Evolutionary conservation across 805 yeast species (phyloP), one percentile per base, ranked within the genome.

Genomic region (Cyberlindnera galapagoensis): DNA sequence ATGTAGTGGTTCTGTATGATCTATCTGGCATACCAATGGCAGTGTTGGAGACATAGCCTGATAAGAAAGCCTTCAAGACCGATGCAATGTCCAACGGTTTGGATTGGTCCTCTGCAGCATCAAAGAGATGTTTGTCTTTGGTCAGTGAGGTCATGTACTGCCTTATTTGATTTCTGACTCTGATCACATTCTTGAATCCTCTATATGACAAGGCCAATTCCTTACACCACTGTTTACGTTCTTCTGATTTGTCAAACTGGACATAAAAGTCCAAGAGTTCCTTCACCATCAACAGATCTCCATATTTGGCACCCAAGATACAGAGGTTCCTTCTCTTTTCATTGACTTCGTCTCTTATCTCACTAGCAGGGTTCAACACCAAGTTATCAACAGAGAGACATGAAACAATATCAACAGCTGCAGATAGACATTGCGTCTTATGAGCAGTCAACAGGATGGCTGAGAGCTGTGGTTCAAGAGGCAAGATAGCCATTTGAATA

Each of bases 21-120:
- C 97, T 69, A 56, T 92, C 97, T 0, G 97, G 95, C 76, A 84
- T 74, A 9, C 96, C 95, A 13, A 92, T 74, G 1, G 98, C 98
- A 0, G 95, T 79, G 55, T 90, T 88, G 29, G 80, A 69, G n/a
- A 85, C 70, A 47, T 70, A 90, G 0, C 99, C 98, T 23, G 68
- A 65, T 24, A 92, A 60, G 56, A 92, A 92, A 17, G 94, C 73
- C 53, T 84, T 83, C 34, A 90, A 61, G 7, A 90, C 67, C 3
- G 62, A 48, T 12, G 78, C 69, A 20, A 74, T 67, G 42, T 79
- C 79, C 25, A 74, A 38, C 25, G 69, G 58, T 29, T 39, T 17
- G 21, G 38, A 17, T 15, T 29, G 3, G 34, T 48, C 59, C 10
- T 36, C 37, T 9, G 33, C 39, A 3, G 44, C 38, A n/a, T 44